phyloP scores from a whole-genome alignment of 164 flowering plant species.

The Stephania japonica region DNA sequence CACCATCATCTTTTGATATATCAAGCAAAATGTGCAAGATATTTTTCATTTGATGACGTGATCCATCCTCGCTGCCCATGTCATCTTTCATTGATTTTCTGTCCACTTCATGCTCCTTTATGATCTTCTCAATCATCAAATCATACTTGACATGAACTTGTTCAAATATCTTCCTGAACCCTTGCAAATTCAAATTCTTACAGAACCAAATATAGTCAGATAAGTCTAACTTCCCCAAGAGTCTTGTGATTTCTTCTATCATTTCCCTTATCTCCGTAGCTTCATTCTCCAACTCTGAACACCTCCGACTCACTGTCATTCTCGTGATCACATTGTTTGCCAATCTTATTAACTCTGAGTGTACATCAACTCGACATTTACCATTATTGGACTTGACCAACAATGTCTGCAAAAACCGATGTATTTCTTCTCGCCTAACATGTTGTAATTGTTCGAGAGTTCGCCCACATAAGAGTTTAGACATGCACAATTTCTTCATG shows the following conservation, averaged over 20 bases:
- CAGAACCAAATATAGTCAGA: constrained; percentile 41
- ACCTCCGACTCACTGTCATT: constrained; percentile 37
- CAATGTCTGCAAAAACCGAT: no score
- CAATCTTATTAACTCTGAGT: no score
- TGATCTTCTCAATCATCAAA: constrained; percentile 38
- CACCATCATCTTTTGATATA: constrained; percentile 26
- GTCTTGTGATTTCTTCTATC: constrained; percentile 31
- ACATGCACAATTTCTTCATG: no score
- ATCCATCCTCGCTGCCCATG: constrained; percentile 1
- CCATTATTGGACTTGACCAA: no score
- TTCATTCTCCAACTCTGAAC: constrained; percentile 28
- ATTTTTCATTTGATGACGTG: constrained; percentile 27
- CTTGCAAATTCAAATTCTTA: constrained; percentile 43
- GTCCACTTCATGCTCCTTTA: constrained; percentile 26
- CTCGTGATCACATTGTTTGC: no score
- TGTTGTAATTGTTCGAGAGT: no score
- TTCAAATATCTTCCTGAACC: constrained; percentile 29
- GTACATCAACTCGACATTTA: no score
- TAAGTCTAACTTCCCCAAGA: constrained; percentile 41
- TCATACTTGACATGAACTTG: constrained; percentile 33
- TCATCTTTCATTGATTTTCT: constrained; percentile 14
- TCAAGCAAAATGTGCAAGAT: constrained; percentile 48
- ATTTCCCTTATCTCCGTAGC: constrained; percentile 27
- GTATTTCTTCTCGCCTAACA: no score
- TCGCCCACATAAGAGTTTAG: no score